phyloP scores from a whole-genome alignment of 2,329 filamentous ascomycete species.

The Neofusicoccum parvum region DNA sequence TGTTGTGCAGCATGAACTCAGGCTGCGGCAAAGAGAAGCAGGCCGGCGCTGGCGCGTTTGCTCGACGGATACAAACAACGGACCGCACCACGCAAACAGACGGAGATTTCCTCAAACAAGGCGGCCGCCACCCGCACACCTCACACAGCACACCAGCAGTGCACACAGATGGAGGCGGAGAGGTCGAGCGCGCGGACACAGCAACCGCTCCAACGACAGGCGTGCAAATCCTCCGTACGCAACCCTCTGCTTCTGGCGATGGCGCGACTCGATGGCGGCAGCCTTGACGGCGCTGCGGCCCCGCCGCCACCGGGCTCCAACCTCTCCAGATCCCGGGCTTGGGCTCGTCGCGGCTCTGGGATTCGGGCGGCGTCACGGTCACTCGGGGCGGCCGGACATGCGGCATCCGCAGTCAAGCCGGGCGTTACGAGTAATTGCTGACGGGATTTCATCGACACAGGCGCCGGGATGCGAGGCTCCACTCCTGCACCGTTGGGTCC shows the following conservation, averaged over 20 bases:
- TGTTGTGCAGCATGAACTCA: not conserved
- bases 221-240: not conserved
- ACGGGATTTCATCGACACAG: not conserved
- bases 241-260: not conserved
- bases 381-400: not conserved
- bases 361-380: not conserved
- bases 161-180: not conserved
- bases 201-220: not conserved
- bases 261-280: not conserved
- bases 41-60: not conserved
- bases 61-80: not conserved
- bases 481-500: not conserved
- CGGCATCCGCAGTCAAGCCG: not conserved
- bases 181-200: not conserved
- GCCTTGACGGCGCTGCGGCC: not conserved
- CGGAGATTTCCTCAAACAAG: not conserved
- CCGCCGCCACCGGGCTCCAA: slow-evolving; percentile 2
- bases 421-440: not conserved
- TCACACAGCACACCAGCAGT: not conserved
- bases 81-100: not conserved
- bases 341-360: not conserved
- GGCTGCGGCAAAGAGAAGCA: not conserved
- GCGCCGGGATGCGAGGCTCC: not conserved
- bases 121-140: not conserved
- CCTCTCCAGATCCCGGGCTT: not conserved